Conservation (phyloP, 495 filamentous ascomycete species). For the Thozetella sp. region DNA sequence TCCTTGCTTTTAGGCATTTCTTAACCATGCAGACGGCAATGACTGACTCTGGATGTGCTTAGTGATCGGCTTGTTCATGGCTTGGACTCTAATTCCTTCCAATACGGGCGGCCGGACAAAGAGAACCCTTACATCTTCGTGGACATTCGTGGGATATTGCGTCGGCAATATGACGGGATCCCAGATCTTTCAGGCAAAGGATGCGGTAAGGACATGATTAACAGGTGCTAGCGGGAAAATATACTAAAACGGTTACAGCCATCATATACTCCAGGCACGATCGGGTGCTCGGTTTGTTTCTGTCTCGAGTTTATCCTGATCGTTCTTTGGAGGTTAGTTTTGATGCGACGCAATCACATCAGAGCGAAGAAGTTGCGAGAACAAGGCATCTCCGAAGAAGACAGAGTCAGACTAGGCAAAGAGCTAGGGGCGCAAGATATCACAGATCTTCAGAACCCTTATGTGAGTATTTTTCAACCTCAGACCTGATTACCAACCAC, state of each 20-base stretch:
- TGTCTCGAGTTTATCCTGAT: conserved; percentile 25
- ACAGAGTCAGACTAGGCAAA: conserved; percentile 23
- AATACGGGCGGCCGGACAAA: conserved; percentile 32
- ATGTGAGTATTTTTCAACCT: not conserved
- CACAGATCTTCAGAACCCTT: conserved; percentile 30
- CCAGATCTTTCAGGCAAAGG: conserved; percentile 54
- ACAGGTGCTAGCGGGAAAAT: too few species aligned
- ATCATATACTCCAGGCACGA: conserved; percentile 25
- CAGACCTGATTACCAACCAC: not conserved
- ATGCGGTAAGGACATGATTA: conserved; percentile 29
- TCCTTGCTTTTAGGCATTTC: too few species aligned
- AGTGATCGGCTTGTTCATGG: conserved; percentile 23
- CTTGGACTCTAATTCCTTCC: conserved; percentile 30
- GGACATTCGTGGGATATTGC: conserved; percentile 48
- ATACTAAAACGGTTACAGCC: conserved; percentile 14
- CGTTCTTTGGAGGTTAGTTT: conserved; percentile 18
- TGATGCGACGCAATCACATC: conserved; percentile 24
- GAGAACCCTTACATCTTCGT: conserved; percentile 31
- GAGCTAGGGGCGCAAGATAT: conserved; percentile 28
- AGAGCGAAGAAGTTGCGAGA: conserved; percentile 21
- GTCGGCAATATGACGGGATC: conserved; percentile 62
- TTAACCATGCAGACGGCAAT: too few species aligned
- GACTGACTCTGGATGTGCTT: too few species aligned
- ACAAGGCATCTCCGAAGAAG: conserved; percentile 24
- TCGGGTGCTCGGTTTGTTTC: conserved; percentile 24